Conservation (phyloP, 306 rosid species). For the Ziziphus jujuba region DNA sequence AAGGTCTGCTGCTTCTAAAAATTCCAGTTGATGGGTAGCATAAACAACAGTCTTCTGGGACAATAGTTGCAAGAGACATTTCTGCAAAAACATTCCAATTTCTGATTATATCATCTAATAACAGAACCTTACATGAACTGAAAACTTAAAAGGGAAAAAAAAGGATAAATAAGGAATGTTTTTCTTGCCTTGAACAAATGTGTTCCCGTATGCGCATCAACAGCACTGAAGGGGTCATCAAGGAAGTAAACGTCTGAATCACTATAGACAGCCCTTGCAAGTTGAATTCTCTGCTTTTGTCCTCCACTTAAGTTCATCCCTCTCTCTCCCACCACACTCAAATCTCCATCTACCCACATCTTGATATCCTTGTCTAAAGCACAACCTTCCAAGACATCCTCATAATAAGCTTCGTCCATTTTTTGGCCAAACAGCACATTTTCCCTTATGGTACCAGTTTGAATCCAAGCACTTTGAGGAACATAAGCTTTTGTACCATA, state of each 20-base stretch:
- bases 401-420: constrained; percentile 53
- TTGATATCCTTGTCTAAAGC: constrained; percentile 76
- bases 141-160: constrained; percentile 2
- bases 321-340: constrained; percentile 76
- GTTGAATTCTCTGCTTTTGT: constrained; percentile 86
- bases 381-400: constrained; percentile 69
- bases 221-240: constrained; percentile 96
- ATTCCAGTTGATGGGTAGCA: constrained; percentile 89
- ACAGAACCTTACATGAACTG: background rate
- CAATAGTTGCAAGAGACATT: constrained; percentile 75
- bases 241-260: constrained; percentile 83
- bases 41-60: constrained; percentile 79
- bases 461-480: constrained; percentile 97
- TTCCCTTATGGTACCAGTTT: constrained; percentile 80
- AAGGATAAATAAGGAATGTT: background rate
- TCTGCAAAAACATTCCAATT: constrained; percentile 53
- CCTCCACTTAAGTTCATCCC: constrained; percentile 96
- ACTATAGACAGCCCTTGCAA: constrained; percentile 85
- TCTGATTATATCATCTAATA: background rate
- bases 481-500: constrained; percentile 73
- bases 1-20: constrained; percentile 78
- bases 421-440: constrained; percentile 78
- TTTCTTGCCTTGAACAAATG: constrained; percentile 72
- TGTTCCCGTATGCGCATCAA: constrained; percentile 84
- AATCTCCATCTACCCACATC: constrained; percentile 69